Base-by-base conservation (phyloP, 2,329 filamentous ascomycete genomes). In the Ramichloridium luteum region DNA sequence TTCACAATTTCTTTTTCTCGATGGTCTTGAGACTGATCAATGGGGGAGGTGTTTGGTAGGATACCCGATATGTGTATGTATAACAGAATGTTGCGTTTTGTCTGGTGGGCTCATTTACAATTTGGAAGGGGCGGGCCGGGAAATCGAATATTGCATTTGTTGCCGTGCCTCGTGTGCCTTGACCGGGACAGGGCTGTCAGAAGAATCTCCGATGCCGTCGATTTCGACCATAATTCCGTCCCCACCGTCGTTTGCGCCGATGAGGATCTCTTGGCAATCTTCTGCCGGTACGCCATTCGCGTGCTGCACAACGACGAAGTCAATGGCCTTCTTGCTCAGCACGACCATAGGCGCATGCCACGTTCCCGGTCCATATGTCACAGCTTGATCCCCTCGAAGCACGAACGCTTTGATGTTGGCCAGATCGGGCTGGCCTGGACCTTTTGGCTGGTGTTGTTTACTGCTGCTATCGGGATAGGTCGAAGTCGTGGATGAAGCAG, bases 261-360 rank as follows among this genome's bases (percentile, higher is more conserved):
- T 34, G 4, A 54, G 60, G 12, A 82, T 74, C 58, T 93, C 77
- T 62, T 98, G 84, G 49, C 84, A 93, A 58, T 98, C 90, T 60
- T 96, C 88, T 2, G 68, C 60, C 0, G 61, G 71, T 9, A 90
- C 77, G 2, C 81, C 85, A 56, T 92, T 96, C 18, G 77, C 76
- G 61, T 81, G 90, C 61, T 96, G 88, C 44, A 81, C 72, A 2
- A 96, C 88, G 4, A 93, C 72, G 56, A 94, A 96, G 52, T 90
- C 83, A 28, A 94, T 64, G 13, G 75, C 67, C 32, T 64, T 59
- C 27, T 60, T 55, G 1, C 86, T 86, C 29, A 96, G 58, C 11
- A 83, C 85, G 10, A 85, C 80, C 88, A 98, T 96, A 1, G 90
- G 90, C 39, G 88, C 85, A 63, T 98, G 90, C 88, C 78, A 98